Conservation (phyloP, 129 eudicot species). For the Chrysanthemum lavandulifolium region DNA sequence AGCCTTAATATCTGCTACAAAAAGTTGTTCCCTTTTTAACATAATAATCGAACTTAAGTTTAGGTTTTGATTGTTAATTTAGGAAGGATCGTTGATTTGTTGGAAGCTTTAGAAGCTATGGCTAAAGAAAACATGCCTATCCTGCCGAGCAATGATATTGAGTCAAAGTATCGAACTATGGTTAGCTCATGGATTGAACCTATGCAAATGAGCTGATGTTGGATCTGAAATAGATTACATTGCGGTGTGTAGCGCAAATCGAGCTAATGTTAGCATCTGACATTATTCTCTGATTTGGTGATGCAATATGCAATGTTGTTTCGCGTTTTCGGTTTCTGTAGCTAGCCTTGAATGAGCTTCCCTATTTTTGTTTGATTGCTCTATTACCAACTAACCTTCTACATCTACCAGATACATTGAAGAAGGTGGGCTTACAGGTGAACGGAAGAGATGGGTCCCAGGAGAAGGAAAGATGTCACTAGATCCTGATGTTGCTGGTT, state of each 20-base stretch:
- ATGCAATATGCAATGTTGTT: neutral
- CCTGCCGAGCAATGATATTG: slow-evolving; percentile 95
- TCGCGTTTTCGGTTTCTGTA: too few species aligned
- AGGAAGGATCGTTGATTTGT: slow-evolving; percentile 85
- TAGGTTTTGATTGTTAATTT: neutral
- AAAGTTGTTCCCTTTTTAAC: neutral
- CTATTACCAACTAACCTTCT: slow-evolving; percentile 24
- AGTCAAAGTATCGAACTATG: slow-evolving; percentile 81
- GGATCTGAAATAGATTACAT: slow-evolving; percentile 94
- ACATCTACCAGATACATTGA: slow-evolving; percentile 58
- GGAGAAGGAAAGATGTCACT: slow-evolving; percentile 89
- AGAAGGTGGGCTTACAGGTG: slow-evolving; percentile 98
- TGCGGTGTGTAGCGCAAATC: slow-evolving; percentile 44
- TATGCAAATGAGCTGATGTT: slow-evolving; percentile 88
- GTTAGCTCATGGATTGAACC: slow-evolving; percentile 99
- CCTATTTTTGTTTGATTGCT: neutral
- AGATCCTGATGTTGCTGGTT: slow-evolving; percentile 90
- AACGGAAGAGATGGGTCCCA: slow-evolving; percentile 97
- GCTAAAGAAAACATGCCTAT: slow-evolving; percentile 70
- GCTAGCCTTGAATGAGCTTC: too few species aligned
- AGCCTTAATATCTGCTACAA: neutral
- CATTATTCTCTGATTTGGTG: neutral
- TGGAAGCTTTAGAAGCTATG: slow-evolving; percentile 92
- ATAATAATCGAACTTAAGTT: neutral
- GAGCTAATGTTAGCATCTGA: neutral